These are phyloP conservation scores for Sonneratia alba DNA, from an alignment of 345 rosid genomes.

Conservation along the genomic window DNA sequence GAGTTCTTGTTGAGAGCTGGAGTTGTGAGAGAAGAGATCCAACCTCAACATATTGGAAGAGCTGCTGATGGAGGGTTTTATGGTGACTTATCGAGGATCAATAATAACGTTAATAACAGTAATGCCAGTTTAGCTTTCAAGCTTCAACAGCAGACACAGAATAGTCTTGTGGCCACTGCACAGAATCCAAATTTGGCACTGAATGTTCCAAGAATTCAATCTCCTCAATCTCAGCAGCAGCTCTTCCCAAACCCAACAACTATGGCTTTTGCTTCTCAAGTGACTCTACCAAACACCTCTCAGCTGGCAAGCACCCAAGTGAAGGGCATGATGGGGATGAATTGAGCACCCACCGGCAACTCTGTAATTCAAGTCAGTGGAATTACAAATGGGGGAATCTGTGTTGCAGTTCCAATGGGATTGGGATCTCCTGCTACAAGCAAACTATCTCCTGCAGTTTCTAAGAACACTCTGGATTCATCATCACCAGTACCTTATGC, in stretches of 20 bases:
- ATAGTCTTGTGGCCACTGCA: constrained; percentile 23
- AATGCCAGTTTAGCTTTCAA: constrained; percentile 34
- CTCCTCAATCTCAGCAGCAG: constrained; percentile 27
- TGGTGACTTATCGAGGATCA: constrained; percentile 20
- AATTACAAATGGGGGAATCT: neutral
- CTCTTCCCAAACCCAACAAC: constrained; percentile 65
- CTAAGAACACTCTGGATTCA: constrained; percentile 48
- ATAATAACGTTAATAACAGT: constrained; percentile 21
- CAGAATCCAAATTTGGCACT: constrained; percentile 22
- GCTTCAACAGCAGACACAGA: constrained; percentile 50
- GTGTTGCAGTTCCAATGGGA: neutral
- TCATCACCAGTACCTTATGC: constrained; percentile 74
- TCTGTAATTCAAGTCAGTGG: neutral
- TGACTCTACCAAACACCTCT: constrained; percentile 24
- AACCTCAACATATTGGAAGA: constrained; percentile 25
- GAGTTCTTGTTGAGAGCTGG: constrained; percentile 88
- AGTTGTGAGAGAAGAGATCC: constrained; percentile 70
- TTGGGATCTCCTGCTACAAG: constrained; percentile 23
- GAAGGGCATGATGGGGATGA: constrained; percentile 29
- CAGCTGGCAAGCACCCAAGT: constrained; percentile 31
- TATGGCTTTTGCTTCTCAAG: constrained; percentile 44
- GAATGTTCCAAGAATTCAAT: constrained; percentile 35
- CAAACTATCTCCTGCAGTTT: constrained; percentile 40
- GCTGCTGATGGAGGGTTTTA: constrained; percentile 37
- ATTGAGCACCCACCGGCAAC: constrained; percentile 22